Conservation (phyloP, 768 basidiomycete genomes). For the Coprinopsis cinerea region DNA sequence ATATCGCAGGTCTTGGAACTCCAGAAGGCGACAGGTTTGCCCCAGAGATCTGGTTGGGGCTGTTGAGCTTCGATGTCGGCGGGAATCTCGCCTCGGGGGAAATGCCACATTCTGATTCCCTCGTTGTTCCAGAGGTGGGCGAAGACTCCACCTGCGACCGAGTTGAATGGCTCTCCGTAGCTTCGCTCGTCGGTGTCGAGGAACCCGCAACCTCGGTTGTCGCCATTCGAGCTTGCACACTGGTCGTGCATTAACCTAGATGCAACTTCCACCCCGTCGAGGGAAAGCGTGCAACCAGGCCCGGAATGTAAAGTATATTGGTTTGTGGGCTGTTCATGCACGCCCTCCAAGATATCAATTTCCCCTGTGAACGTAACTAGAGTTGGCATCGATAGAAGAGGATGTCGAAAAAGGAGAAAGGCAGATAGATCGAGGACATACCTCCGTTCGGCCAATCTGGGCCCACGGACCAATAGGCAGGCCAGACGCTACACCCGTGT, state of each 20-base stretch:
- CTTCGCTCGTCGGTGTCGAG: conserved; percentile 31
- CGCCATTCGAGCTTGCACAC: conserved; percentile 34
- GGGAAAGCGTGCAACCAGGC: conserved; percentile 31
- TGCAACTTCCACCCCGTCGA: conserved; percentile 19
- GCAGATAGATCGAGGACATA: conserved; percentile 14
- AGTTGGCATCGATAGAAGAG: no score
- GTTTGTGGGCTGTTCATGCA: conserved; percentile 52
- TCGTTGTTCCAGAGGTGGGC: conserved; percentile 47
- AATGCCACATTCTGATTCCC: conserved; percentile 55
- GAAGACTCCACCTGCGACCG: conserved; percentile 44
- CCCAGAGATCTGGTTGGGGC: conserved; percentile 48
- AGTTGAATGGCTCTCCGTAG: conserved; percentile 43
- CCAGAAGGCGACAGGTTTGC: conserved; percentile 46
- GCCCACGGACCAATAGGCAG: conserved; percentile 49
- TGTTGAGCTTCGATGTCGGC: conserved; percentile 37
- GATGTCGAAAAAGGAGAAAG: no score
- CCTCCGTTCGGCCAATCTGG: conserved; percentile 47
- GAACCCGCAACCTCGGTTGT: conserved; percentile 49
- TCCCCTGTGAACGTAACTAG: conserved; percentile 32
- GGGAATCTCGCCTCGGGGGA: conserved; percentile 47
- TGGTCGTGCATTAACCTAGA: conserved; percentile 23
- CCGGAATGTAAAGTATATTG: conserved; percentile 64
- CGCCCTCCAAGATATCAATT: conserved; percentile 73
- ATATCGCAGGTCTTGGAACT: conserved; percentile 45
- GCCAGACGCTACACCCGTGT: conserved; percentile 62